Base-by-base conservation (phyloP, 2,329 filamentous ascomycete species). In the Colletotrichum sp. region DNA sequence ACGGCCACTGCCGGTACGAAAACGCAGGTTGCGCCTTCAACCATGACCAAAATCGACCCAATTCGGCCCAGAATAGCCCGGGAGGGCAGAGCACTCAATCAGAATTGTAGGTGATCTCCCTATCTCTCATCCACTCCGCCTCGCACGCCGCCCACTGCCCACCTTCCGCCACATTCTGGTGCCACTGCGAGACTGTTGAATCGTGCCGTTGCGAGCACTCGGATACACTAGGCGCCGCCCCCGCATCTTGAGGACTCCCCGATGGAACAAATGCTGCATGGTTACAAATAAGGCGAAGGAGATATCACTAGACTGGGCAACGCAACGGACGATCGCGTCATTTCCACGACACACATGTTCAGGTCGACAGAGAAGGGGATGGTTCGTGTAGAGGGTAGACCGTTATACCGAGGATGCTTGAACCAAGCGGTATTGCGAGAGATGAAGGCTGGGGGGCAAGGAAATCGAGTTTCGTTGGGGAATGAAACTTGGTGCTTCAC, bases 11-110 rank as follows among this genome's bases (percentile, higher is more conserved):
- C 83, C 93, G 95, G 76, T 98, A 95, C 84, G 94, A 97, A 86
- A 95, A 97, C 81, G 93, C 94, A 85, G 95, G 94, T 85, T 98
- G 95, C 85, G 92, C 93, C 77, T 98, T 97, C 85, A 97, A 95
- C 81, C 95, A 98, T 84, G 94, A 97, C 78, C 90, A 92, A 73
- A 89, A 91, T 78, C 95, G 92, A 83, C 85, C 81, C 70, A 83
- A 80, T 43, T 73, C 75, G 34, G 76, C 69, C 54, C 64, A 70
- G 51, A 76, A 77, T 47, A 75, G 62, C 58, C 72, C 69, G 6
- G 54, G 69, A n/a, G 43, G 69, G 29, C 66, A 73, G 66, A 70
- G 29, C 43, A 79, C 80, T 73, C 87, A 87, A 79, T 79, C 84
- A 80, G 90, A 91, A 70, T 85, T 83, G 87, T 89, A 86, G 81